phyloP scores from a whole-genome alignment of 306 rosid species.

The Dryas octopetala region DNA sequence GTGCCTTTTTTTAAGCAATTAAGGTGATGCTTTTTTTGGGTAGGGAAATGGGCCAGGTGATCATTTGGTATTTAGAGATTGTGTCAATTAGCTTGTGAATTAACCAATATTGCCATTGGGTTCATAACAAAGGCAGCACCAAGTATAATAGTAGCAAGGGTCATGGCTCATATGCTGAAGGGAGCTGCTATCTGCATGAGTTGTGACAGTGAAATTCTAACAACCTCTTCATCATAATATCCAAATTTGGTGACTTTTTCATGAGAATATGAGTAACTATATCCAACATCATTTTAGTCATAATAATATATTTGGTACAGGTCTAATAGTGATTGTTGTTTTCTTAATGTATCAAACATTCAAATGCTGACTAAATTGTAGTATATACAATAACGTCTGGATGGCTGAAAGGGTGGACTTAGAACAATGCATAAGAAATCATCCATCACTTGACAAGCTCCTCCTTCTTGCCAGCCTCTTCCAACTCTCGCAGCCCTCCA shows the following conservation, averaged over 20 bases:
- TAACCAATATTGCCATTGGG: too few relatives aligned
- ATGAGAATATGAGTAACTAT: neutral
- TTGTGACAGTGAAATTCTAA: neutral
- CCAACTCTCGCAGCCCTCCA: constrained; percentile 75
- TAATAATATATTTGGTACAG: neutral
- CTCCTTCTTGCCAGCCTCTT: constrained; percentile 69
- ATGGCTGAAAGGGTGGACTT: neutral
- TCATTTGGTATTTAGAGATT: too few relatives aligned
- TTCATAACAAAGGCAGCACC: too few relatives aligned
- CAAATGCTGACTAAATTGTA: neutral
- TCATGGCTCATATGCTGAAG: neutral
- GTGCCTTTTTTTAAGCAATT: neutral
- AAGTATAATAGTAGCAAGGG: too few relatives aligned
- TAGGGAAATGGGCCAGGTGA: neutral
- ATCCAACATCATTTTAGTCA: neutral
- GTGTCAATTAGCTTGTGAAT: too few relatives aligned
- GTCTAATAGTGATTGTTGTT: neutral
- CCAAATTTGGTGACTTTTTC: neutral
- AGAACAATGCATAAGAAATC: neutral
- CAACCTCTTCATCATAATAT: neutral
- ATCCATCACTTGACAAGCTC: constrained; percentile 29
- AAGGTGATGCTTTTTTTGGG: neutral
- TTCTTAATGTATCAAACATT: neutral
- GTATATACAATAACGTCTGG: neutral
- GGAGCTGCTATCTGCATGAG: too few relatives aligned